Base-by-base conservation (phyloP, 2,329 filamentous ascomycete species). In the Monosporascus sp. region DNA sequence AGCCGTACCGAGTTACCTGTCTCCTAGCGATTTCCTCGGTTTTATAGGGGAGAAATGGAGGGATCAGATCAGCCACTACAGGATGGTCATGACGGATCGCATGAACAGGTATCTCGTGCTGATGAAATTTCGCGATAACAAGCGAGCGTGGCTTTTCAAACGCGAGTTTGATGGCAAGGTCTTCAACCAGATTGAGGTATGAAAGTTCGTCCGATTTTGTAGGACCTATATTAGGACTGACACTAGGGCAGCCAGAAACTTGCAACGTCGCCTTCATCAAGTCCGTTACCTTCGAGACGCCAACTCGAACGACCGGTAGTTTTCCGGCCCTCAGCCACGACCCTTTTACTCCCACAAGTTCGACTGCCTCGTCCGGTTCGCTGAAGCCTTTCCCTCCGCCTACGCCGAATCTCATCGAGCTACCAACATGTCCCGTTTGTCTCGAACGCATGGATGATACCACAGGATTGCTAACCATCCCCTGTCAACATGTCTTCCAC, bases 361-460 rank as follows among this genome's bases (percentile, higher is more conserved):
- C 74, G 1, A 59, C 70, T 20, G 71, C 74, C 0, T 65, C 68
- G 7, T 53, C 65, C 40, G 52, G 65, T 59, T 79, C 73, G 22
- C 70, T 82, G 6, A 82, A 80, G 55, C 84, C 83, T 0, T 83
- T 85, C 50, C 82, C 82, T 4, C 85, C 78, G 2, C 82, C 81
- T 2, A 96, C 93, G 1, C 89, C 92, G 1, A 88, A 89, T 49
- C 78, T 97, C 1, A 81, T 96, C 51, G 94, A 99, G 72, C 76
- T 99, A 14, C 94, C 94, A 2, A 97, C 94, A 1, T 99, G 94
- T 60, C 92, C 94, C 0, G 94, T 99, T 9, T 99, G 94, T 61
- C 80, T 99, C 5, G 94, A 99, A 70, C 87, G 93, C 48, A 99
- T 99, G 94, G 94, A 99, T 65, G 93, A 97, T 68, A 97, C 92